Evolutionary conservation across 345 rosid genomes (phyloP), one percentile per base, ranked within the genome.

Genomic region (Linum usitatissimum): DNA sequence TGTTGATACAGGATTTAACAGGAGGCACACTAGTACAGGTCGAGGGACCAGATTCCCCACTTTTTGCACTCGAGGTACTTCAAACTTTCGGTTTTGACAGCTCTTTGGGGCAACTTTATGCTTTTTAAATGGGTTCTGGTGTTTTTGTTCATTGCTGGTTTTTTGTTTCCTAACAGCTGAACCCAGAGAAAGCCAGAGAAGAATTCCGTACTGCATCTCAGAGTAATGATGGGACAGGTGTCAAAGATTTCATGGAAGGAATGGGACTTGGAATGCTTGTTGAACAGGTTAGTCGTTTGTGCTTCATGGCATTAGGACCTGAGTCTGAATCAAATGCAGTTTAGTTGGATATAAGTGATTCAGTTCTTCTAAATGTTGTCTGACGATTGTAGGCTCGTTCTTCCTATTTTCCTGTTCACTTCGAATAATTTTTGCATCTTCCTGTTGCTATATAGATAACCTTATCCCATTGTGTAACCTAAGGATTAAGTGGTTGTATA

Each of bases 221-320:
- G 76, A 79, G 64, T 61, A 72, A 75, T 71, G 97, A 88, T 65
- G 99, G 96, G 66, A 80, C 85, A 6, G 99, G 94, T 42, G 70
- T 93, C 31, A 87, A 93, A 76, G 97, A 93, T 78, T 84, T 93
- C 69, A 90, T 93, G 94, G 96, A 93, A 70, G 96, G 95, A 49
- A 84, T 93, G 96, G 99, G 99, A 60, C 94, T 87, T 51, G 99
- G 99, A 34, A 78, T 90, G 90, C 81, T 93, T 48, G 88, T 73
- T 20, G 96, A 93, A 61, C 97, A 90, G 96, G 99, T 90, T 68
- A 71, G 53, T 18, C 57, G 30, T 75, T 58, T 61, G 10, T 36
- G 31, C 30, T 23, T 53, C 21, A 49, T 59, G n/a, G 57, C 49
- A 19, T n/a, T 54, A 40, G 53, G 64, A 61, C 20, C 62, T 60